Percentiles rank a stretch among this genome's conserved stretches.
Evolutionary conservation across 2,329 filamentous ascomycete species (phyloP).

Genomic region (Fusarium sp.): DNA sequence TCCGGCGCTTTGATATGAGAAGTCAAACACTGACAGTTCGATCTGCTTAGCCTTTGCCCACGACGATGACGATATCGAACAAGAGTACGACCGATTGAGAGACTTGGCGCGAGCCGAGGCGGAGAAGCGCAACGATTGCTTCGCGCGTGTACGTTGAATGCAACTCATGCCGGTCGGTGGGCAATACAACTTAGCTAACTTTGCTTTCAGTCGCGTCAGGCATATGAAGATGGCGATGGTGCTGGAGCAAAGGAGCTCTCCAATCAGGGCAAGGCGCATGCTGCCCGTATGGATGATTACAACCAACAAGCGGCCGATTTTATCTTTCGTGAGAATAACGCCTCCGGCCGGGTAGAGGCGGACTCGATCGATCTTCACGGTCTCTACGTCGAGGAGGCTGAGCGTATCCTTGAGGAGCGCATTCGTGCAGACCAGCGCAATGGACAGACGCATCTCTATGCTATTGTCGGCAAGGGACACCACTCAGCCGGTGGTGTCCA

Average conservation of each 20-base stretch:
- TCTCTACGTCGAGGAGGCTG: slow-evolving; percentile 93
- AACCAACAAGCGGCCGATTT: slow-evolving; percentile 92
- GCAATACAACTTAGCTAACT: slow-evolving; percentile 15
- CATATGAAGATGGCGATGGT: slow-evolving; percentile 85
- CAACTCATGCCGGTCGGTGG: neutral
- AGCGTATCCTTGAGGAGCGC: slow-evolving; percentile 86
- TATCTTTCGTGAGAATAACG: slow-evolving; percentile 97
- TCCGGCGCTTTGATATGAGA: slow-evolving; percentile 1
- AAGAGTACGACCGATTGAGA: slow-evolving; percentile 91
- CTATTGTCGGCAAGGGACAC: slow-evolving; percentile 96
- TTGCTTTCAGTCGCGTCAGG: slow-evolving; percentile 70
- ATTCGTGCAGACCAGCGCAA: slow-evolving; percentile 79
- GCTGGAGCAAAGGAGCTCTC: slow-evolving; percentile 84
- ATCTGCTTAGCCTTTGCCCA: slow-evolving; percentile 76
- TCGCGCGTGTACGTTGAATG: slow-evolving; percentile 67
- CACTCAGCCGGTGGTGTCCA: slow-evolving; percentile 84
- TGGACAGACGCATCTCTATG: slow-evolving; percentile 85
- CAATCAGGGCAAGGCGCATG: slow-evolving; percentile 86
- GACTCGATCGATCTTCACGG: slow-evolving; percentile 96
- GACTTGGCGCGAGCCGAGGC: slow-evolving; percentile 84
- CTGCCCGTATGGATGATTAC: slow-evolving; percentile 83
- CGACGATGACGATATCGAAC: slow-evolving; percentile 73
- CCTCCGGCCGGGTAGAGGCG: slow-evolving; percentile 73
- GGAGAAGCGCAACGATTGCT: slow-evolving; percentile 79
- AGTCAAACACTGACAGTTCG: slow-evolving; percentile 16